phyloP scores from a whole-genome alignment of 805 yeast genomes.

The Schwanniomyces occidentalis region DNA sequence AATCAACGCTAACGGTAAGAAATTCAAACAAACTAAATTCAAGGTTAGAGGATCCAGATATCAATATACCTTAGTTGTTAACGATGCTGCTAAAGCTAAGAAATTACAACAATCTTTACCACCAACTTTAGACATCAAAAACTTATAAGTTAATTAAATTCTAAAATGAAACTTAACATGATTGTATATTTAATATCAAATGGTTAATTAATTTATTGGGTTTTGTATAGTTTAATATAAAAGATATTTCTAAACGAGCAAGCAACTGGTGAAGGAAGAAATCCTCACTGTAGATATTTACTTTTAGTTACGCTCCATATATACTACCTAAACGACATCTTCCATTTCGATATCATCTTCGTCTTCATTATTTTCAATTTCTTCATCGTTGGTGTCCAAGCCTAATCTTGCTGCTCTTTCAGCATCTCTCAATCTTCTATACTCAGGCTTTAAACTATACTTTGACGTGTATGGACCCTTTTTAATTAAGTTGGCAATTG shows the following conservation, averaged over 20 bases:
- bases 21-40: conserved; percentile 94
- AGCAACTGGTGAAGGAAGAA: no score
- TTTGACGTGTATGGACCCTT: conserved; percentile 95
- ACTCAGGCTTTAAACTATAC: conserved; percentile 88
- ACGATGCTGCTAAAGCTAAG: conserved; percentile 96
- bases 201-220: conserved; percentile 9
- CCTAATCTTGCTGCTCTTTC: conserved; percentile 71
- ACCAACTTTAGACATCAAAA: conserved; percentile 78
- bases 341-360: conserved; percentile 75
- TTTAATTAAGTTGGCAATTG: conserved; percentile 84
- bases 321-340: conserved; percentile 56
- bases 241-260: no score
- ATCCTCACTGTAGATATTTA: no score
- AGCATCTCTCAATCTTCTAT: conserved; percentile 73
- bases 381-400: conserved; percentile 42
- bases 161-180: conserved; percentile 4
- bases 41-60: conserved; percentile 95
- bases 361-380: conserved; percentile 50
- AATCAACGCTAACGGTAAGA: conserved; percentile 78
- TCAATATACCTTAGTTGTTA: conserved; percentile 93
- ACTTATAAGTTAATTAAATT: conserved; percentile 32
- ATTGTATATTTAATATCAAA: conserved; percentile 12
- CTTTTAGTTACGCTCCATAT: no score
- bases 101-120: conserved; percentile 97
- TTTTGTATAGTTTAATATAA: conserved; percentile 10